These are phyloP conservation scores for Aphanomyces invadans DNA, from an alignment of 352 stramenopile genomes.

Conservation along the genomic window DNA sequence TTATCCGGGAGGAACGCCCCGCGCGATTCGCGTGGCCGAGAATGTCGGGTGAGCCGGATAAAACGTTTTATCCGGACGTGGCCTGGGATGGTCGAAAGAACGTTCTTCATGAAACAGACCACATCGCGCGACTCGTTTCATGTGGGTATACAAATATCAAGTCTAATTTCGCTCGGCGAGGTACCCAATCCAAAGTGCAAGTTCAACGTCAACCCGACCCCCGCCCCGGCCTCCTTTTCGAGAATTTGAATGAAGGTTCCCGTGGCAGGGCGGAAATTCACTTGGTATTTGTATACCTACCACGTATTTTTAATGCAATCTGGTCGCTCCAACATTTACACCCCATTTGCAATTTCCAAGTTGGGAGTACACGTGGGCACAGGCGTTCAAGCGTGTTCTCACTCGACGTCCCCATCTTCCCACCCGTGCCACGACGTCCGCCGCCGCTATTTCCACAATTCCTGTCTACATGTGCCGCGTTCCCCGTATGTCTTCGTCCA, in stretches of 20 bases:
- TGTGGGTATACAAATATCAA: constrained; percentile 10
- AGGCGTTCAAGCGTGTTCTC: not conserved
- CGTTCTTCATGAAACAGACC: constrained; percentile 15
- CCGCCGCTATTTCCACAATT: not conserved
- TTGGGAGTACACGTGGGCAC: not conserved
- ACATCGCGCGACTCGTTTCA: constrained; percentile 5
- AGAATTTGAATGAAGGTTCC: not conserved
- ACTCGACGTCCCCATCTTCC: not conserved
- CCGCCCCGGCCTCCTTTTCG: not conserved
- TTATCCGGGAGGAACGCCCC: not conserved
- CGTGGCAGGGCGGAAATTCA: not conserved
- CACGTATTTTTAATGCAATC: constrained; percentile 1
- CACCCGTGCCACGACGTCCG: not conserved
- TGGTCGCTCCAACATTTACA: not conserved
- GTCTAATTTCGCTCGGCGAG: not conserved
- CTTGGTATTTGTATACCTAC: not conserved
- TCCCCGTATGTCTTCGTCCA: constrained; percentile 8
- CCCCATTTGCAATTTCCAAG: constrained; percentile 10
- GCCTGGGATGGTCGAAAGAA: not conserved
- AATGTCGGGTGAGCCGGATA: not conserved
- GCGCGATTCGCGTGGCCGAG: not conserved
- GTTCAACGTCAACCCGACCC: constrained; percentile 17
- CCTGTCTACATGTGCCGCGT: constrained; percentile 7
- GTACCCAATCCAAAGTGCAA: constrained; percentile 4
- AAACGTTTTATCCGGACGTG: not conserved